phyloP scores from a whole-genome alignment of 331 rosid species.

The Pyracantha coccinea region DNA sequence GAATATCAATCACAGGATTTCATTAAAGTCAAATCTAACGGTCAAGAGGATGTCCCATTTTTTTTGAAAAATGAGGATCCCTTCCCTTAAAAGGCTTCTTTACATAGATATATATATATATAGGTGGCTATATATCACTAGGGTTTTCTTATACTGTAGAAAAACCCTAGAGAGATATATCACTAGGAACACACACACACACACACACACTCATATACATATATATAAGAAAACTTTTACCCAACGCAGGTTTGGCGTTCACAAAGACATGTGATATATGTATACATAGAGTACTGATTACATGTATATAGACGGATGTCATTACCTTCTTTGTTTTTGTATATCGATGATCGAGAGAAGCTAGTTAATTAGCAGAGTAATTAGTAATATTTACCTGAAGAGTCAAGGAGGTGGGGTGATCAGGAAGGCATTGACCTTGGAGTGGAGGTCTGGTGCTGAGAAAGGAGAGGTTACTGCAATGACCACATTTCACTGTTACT shows the following conservation, averaged over 20 bases:
- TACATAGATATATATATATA: neutral
- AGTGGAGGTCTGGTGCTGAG: slow-evolving; percentile 61
- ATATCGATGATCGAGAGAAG: neutral
- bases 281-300: neutral
- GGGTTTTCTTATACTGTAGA: neutral
- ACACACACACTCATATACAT: too few relatives aligned
- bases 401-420: slow-evolving; percentile 41
- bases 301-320: neutral
- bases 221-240: neutral
- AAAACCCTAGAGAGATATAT: neutral
- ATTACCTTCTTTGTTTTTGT: neutral
- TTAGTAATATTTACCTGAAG: slow-evolving; percentile 40
- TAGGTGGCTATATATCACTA: neutral
- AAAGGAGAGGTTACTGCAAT: slow-evolving; percentile 91
- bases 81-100: too few relatives aligned
- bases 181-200: neutral
- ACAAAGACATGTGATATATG: neutral
- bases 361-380: neutral
- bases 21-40: too few relatives aligned
- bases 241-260: neutral
- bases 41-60: too few relatives aligned
- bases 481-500: slow-evolving; percentile 98
- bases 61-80: too few relatives aligned
- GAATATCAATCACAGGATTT: too few relatives aligned
- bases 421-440: slow-evolving; percentile 46